A percentile compares a stretch with the other conserved stretches of the same genome.
Conservation (phyloP, 371 early-diverging fungal species). For the Smittium culicis region DNA sequence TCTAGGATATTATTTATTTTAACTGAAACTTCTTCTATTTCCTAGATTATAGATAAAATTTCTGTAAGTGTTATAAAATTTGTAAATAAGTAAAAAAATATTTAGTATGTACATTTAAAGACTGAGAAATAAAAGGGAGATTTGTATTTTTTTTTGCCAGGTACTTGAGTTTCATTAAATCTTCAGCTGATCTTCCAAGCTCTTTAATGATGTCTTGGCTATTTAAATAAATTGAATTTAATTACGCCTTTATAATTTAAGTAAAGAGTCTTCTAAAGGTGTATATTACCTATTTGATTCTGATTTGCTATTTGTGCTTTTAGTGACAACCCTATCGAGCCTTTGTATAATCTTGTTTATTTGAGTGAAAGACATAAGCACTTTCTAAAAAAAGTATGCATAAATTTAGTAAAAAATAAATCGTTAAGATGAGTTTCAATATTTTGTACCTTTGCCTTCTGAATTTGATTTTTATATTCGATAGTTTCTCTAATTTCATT, state of each 20-base stretch:
- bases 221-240: no score
- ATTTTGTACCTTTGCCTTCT: neutral
- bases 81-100: no score
- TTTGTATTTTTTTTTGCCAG: neutral
- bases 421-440: neutral
- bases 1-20: neutral
- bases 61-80: no score
- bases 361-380: neutral
- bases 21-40: neutral
- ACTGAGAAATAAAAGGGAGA: neutral
- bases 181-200: slow-evolving; percentile 1
- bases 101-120: neutral
- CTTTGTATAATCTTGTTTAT: slow-evolving; percentile 1
- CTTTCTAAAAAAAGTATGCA: neutral
- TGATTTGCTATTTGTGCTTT: neutral
- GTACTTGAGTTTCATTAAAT: slow-evolving; percentile 1
- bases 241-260: no score
- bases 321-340: neutral
- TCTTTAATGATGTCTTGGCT: neutral
- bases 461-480: neutral
- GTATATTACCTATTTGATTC: no score
- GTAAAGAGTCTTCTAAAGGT: no score
- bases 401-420: neutral
- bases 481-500: slow-evolving; percentile 4
- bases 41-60: no score